Evolutionary conservation across 1,284 basidiomycete species (phyloP).

Genomic region (Trametes polyzona): DNA sequence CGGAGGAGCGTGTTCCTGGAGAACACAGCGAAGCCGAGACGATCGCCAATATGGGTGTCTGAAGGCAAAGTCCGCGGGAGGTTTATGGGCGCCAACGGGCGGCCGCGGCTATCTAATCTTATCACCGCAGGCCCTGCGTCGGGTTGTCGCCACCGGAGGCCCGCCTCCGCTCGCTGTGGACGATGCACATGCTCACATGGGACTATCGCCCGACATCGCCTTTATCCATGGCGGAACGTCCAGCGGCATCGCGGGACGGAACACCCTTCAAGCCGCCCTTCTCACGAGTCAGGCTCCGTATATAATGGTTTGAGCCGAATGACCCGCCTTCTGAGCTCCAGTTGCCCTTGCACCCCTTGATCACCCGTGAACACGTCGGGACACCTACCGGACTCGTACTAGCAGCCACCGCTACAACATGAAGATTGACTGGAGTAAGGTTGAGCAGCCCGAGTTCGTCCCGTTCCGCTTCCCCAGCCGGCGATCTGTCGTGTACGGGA

Average conservation of each 20-base stretch:
- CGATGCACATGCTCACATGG: conserved; percentile 8
- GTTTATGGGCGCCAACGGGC: background rate
- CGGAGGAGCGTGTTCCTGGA: too few relatives aligned
- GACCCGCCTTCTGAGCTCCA: too few relatives aligned
- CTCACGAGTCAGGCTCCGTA: conserved; percentile 20
- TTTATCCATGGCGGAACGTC: conserved; percentile 7
- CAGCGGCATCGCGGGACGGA: conserved; percentile 2
- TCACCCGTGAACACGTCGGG: too few relatives aligned
- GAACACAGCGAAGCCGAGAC: too few relatives aligned
- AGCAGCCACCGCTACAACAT: conserved; percentile 26
- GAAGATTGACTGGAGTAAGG: conserved; percentile 68
- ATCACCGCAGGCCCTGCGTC: background rate
- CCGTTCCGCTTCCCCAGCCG: conserved; percentile 71
- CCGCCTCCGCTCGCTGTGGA: background rate
- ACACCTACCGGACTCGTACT: too few relatives aligned
- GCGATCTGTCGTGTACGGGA: conserved; percentile 79
- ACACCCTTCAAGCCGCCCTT: conserved; percentile 1
- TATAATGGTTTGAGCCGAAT: too few relatives aligned
- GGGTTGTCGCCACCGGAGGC: conserved; percentile 2
- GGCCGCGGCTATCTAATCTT: conserved; percentile 3
- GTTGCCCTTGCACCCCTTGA: too few relatives aligned
- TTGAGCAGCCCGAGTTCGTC: conserved; percentile 61
- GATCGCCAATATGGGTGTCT: too few relatives aligned
- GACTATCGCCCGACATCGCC: conserved; percentile 8
- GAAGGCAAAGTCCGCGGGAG: background rate